Percentiles rank a stretch among this genome's conserved stretches.
Conservation (phyloP, 1,139 yeast species). For the Yamadazyma taylorii region DNA sequence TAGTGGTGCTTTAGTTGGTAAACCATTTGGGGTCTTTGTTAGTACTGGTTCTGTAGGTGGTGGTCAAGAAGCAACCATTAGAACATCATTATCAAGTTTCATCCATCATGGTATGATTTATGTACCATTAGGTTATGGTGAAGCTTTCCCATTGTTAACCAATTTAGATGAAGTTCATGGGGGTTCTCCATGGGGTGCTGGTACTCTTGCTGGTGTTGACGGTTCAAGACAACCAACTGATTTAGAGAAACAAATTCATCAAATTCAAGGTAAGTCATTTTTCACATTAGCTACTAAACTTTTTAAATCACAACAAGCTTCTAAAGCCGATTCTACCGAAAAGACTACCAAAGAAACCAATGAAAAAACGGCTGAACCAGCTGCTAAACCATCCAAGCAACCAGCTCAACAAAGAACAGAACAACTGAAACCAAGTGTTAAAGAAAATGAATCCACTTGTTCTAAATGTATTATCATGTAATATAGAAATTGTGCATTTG, state of each 20-base stretch:
- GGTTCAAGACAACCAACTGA: constrained; percentile 37
- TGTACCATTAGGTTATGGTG: constrained; percentile 38
- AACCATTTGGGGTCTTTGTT: constrained; percentile 39
- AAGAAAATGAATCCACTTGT: constrained; percentile 24
- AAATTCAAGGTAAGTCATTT: constrained; percentile 36
- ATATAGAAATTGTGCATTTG: too few species aligned
- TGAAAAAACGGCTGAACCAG: constrained; percentile 6
- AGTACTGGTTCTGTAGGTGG: constrained; percentile 41
- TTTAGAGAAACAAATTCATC: constrained; percentile 35
- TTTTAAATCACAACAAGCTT: constrained; percentile 6
- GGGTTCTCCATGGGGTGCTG: constrained; percentile 46
- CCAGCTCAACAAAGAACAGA: constrained; percentile 17
- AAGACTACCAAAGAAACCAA: constrained; percentile 3
- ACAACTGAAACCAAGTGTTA: constrained; percentile 22
- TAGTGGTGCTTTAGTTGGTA: constrained; percentile 34
- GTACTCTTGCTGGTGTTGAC: constrained; percentile 37
- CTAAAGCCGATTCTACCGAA: too few species aligned
- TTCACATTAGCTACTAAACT: constrained; percentile 19
- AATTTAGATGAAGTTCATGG: constrained; percentile 37
- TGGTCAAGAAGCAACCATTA: constrained; percentile 39
- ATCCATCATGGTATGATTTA: constrained; percentile 40
- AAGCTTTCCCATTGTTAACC: constrained; percentile 26
- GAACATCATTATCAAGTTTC: constrained; percentile 33
- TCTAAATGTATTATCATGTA: constrained; percentile 31
- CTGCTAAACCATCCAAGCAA: too few species aligned